These are phyloP conservation scores for Ophiosphaerella korrae DNA, from an alignment of 2,329 filamentous ascomycete genomes.

Conservation along the genomic window DNA sequence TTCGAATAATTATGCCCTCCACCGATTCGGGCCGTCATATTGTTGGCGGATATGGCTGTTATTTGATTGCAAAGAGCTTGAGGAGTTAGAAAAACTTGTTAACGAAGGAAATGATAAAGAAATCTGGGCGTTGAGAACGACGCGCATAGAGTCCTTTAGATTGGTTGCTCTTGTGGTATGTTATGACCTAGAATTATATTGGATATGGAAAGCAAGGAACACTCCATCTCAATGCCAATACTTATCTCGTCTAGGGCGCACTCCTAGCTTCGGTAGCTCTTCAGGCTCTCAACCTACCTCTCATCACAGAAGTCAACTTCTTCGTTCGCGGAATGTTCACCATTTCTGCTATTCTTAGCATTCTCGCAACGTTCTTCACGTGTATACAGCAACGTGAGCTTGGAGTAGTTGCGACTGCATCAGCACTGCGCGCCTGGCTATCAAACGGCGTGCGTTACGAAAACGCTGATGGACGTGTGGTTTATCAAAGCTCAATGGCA, in stretches of 20 bases:
- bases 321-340: conserved; percentile 15
- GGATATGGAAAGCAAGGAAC: no score
- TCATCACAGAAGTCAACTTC: conserved; percentile 11
- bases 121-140: conserved; percentile 10
- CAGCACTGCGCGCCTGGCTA: conserved; percentile 19
- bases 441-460: conserved; percentile 17
- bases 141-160: conserved; percentile 20
- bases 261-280: conserved; percentile 20
- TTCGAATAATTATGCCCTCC: conserved; percentile 13
- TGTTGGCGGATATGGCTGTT: conserved; percentile 22
- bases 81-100: conserved; percentile 21
- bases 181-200: not conserved
- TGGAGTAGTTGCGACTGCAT: conserved; percentile 9
- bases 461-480: not conserved
- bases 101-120: conserved; percentile 20
- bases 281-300: conserved; percentile 20
- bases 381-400: conserved; percentile 24
- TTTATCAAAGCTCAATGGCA: conserved; percentile 19
- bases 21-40: conserved; percentile 18
- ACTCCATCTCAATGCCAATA: no score
- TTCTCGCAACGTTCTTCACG: conserved; percentile 25
- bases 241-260: conserved; percentile 14
- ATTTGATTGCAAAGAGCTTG: conserved; percentile 24
- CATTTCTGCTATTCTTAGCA: conserved; percentile 13
- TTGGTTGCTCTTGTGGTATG: conserved; percentile 26